phyloP scores from a whole-genome alignment of 257 asterid species.

The Gardenia jasminoides region DNA sequence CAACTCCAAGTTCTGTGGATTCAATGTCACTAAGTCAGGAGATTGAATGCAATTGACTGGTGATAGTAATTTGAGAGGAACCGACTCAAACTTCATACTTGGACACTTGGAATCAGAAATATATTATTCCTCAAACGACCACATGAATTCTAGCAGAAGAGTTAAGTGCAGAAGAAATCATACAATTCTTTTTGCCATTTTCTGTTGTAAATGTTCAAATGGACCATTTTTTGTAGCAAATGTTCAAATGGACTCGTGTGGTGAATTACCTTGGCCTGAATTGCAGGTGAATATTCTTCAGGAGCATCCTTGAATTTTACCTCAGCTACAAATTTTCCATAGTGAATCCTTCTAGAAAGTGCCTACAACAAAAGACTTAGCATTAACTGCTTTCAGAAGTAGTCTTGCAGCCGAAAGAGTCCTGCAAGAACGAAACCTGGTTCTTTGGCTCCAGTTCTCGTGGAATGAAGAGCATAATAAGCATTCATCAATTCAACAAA shows the following conservation, averaged over 20 bases:
- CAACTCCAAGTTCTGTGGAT: background rate
- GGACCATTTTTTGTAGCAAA: too few relatives aligned
- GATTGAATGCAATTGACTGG: background rate
- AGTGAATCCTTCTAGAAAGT: slow-evolving; percentile 80
- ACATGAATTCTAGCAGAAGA: background rate
- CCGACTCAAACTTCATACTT: too few relatives aligned
- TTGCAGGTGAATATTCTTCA: slow-evolving; percentile 57
- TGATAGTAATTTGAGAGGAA: background rate
- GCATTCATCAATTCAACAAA: background rate
- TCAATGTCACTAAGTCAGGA: background rate
- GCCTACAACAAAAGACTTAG: slow-evolving; percentile 39
- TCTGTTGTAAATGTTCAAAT: too few relatives aligned
- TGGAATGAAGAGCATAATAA: background rate
- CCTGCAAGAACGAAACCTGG: background rate
- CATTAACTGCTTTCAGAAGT: background rate
- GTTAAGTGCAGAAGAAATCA: background rate
- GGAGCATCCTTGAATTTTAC: slow-evolving; percentile 70
- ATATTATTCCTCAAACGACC: background rate
- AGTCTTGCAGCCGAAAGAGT: background rate
- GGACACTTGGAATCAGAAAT: background rate
- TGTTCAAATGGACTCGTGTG: background rate
- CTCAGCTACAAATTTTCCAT: slow-evolving; percentile 89
- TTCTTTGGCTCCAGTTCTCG: background rate
- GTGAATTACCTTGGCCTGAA: slow-evolving; percentile 60
- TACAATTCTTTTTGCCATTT: too few relatives aligned